Evolutionary conservation across 768 basidiomycete species (phyloP), one percentile per base, ranked within the genome.

Genomic region (Termitomyces sp.): DNA sequence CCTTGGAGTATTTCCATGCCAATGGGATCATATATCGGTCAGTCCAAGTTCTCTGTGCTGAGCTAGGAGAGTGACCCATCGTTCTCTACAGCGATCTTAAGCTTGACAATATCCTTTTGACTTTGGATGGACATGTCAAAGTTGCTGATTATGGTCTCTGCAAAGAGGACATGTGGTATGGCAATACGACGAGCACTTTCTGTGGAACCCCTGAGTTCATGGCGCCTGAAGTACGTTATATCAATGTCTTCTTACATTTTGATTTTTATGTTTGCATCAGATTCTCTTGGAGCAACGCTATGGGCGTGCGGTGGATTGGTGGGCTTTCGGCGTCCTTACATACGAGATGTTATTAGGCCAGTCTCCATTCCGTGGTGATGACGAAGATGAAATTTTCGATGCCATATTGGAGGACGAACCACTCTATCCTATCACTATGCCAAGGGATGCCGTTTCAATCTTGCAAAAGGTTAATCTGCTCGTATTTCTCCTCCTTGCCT

Each of bases 151-250:
- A 98, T 72, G 97, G 97, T 73, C 79, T 99, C 47, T 99, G 97
- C 76, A 99, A 99, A 72, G 97, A 98, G 70, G 93, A 98, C 20
- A 98, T 99, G 96, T 95, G 93, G 92, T 86, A 81, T 64, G 95
- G 95, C 16, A 86, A 88, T 67, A 98, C 95, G 22, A 99, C 97
- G 3, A 94, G 93, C 72, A 99, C 97, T 3, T 99, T 99, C 76
- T 99, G 97, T 75, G 97, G 97, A 54, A 99, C 97, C 18, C 97
- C 97, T 0, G 97, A 99, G 72, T 98, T 98, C 74, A 98, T 99
- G 97, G 97, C 97, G 22, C 97, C 97, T 3, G 97, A 99, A 83
- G 96, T 95, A 60, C 42, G 80, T 62, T 37, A 12, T 27, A 13
- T n/a, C 44, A 16, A 9, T 24, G 6, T 4, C 18, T 4, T n/a